These are phyloP conservation scores for Candida freyschussii DNA, from an alignment of 1,139 yeast genomes.

Conservation along the genomic window DNA sequence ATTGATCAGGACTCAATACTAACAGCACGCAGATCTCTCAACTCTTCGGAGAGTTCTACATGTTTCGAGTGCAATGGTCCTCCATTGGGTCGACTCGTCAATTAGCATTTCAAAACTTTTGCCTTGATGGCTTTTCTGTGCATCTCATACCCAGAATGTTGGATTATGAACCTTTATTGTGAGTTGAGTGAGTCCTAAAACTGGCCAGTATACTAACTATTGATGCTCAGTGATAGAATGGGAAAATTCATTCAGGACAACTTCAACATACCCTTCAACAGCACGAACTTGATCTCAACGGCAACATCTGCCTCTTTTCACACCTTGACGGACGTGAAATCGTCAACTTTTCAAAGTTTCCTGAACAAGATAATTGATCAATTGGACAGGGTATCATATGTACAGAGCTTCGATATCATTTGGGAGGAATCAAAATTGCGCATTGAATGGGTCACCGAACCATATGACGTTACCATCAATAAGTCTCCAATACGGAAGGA, in stretches of 20 bases:
- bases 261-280: slow-evolving; percentile 15
- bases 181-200: slow-evolving; percentile 1
- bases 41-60: slow-evolving; percentile 13
- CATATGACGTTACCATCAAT: slow-evolving; percentile 14
- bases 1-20: neutral
- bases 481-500: slow-evolving; percentile 17
- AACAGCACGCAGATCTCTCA: slow-evolving; percentile 6
- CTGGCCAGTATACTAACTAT: slow-evolving; percentile 1
- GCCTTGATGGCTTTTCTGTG: slow-evolving; percentile 15
- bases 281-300: slow-evolving; percentile 15
- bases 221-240: slow-evolving; percentile 13
- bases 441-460: slow-evolving; percentile 20
- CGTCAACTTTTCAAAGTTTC: slow-evolving; percentile 16
- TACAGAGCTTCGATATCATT: slow-evolving; percentile 18
- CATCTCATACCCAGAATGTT: slow-evolving; percentile 18
- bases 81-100: slow-evolving; percentile 4
- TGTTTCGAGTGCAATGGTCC: slow-evolving; percentile 21
- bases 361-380: slow-evolving; percentile 11
- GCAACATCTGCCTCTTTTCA: slow-evolving; percentile 23
- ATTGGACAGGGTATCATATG: slow-evolving; percentile 16
- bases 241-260: slow-evolving; percentile 11
- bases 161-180: slow-evolving; percentile 17
- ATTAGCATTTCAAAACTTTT: slow-evolving; percentile 19
- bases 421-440: slow-evolving; percentile 13
- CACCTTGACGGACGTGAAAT: slow-evolving; percentile 7